Evolutionary conservation across 768 basidiomycete species (phyloP), one percentile per base, ranked within the genome.

Genomic region (Panaeolus cyanescens): DNA sequence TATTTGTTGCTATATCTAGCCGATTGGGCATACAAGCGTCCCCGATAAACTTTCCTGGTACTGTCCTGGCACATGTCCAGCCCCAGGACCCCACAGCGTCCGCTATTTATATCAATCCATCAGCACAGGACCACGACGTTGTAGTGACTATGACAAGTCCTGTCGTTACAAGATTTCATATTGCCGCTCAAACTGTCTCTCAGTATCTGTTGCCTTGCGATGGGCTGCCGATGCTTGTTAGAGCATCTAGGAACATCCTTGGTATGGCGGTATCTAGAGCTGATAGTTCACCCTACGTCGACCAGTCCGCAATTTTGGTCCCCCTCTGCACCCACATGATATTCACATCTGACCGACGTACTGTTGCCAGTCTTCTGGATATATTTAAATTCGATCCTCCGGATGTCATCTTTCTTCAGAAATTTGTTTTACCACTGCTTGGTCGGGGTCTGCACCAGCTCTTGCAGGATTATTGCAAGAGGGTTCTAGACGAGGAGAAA

Each of bases 11-110:
- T 17, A 71, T 90, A 42, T 80, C 80, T 17, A 77, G 79, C 15
- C 78, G 84, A 32, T 68, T 89, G 0, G 84, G 81, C 25, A 74
- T 89, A 17, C 63, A 68, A 7, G 85, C 85, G 0, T 77, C 75
- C 4, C 87, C 88, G 0, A 70, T 86, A 17, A 79, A 85, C 64
- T 86, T 86, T 59, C 89, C 88, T 5, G 71, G 72, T 8, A 79
- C 77, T 55, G 87, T 90, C 13, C 67, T 88, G 32, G 85, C 78
- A 12, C 75, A 85, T 58, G 78, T 90, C 42, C 67, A 74, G 10
- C 71, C 78, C 39, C 71, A 73, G 5, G 67, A 76, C 28, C 45
- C 31, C 10, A 76, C 78, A 58, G 69, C 82, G 50, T 75, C 79
- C 22, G 77, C 85, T 20, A 83, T 89, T 68, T 75, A 87, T 20